Conservation (phyloP, 768 basidiomycete species). For the Arthromyces matolae region DNA sequence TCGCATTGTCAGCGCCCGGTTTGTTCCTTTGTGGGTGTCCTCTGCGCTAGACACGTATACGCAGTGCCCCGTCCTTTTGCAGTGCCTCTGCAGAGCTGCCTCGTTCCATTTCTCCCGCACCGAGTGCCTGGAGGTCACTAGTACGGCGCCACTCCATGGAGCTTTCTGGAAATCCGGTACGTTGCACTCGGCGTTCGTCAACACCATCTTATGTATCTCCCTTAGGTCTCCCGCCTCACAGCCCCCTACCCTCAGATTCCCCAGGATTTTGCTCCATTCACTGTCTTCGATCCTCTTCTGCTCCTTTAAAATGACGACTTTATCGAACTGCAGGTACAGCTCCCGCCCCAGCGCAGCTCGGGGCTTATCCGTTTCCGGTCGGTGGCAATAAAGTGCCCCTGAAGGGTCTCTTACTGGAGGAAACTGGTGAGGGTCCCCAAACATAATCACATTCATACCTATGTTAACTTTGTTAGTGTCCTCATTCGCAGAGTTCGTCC, state of each 20-base stretch:
- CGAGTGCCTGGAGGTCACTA: constrained; percentile 36
- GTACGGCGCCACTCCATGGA: constrained; percentile 17
- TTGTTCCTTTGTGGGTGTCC: constrained; percentile 19
- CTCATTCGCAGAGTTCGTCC: too few species aligned
- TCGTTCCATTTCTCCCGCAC: constrained; percentile 33
- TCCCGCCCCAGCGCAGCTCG: constrained; percentile 24
- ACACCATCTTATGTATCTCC: not conserved
- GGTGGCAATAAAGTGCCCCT: constrained; percentile 22
- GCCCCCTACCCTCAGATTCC: not conserved
- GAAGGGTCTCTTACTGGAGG: constrained; percentile 31
- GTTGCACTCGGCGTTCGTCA: not conserved
- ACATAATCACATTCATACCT: constrained; percentile 35
- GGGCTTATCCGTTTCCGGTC: constrained; percentile 4
- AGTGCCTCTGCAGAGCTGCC: constrained; percentile 19
- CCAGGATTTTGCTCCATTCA: not conserved
- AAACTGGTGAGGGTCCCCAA: constrained; percentile 45
- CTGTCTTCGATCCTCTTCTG: constrained; percentile 32
- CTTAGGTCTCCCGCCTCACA: not conserved
- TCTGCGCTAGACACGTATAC: constrained; percentile 28
- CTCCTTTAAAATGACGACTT: constrained; percentile 33
- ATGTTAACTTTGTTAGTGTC: too few species aligned
- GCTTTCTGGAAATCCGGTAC: constrained; percentile 25
- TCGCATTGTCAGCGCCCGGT: not conserved
- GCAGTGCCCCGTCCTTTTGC: constrained; percentile 5
- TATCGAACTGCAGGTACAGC: constrained; percentile 19